Evolutionary conservation across 1,284 basidiomycete genomes (phyloP), one percentile per base, ranked within the genome.

Genomic region (Microbotryum violaceum): DNA sequence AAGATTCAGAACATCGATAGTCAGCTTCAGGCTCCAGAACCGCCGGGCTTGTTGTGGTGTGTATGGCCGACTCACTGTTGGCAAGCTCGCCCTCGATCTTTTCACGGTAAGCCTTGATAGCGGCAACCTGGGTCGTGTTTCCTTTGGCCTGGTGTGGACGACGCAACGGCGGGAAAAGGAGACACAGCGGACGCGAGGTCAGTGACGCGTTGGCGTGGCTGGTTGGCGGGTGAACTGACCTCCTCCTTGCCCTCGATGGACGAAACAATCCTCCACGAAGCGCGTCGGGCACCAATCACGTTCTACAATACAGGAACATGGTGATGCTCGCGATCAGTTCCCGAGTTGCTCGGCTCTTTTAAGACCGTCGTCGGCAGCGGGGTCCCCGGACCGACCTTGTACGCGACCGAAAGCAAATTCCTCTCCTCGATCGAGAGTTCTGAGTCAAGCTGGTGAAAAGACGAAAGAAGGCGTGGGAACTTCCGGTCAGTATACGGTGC

Each of bases 231-330:
- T 42, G 37, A 42, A 65, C 70, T 47, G 25, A 70, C 71, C 65
- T 74, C 78, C 74, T 79, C 78, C 75, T 78, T 78, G 72, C 75
- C 75, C 74, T 79, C 78, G 69, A 79, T 79, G 62, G 77, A 78
- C 64, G 75, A 77, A 63, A 79, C 76, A 58, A 79, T 79, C 66
- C 78, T 74, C 78, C 78, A 79, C 66, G 76, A 77, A n/a, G 78
- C 78, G 65, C 78, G 75, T 57, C 78, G 77, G 54, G 78, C 77
- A 62, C 78, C 78, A 60, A 78, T 78, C 56, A 78, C 77, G 54
- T 47, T 61, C 53, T 47, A 42, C 37, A 16, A 42, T 6, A 42
- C 37, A 42, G 14, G 37, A 16, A 23, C 55, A 20, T 29, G 23
- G 21, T 46, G 21, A 23, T 29, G 9, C 55, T 49, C 21, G 48